These are phyloP conservation scores for Aspergillus tamarii DNA, from an alignment of 2,329 filamentous ascomycete genomes.

Conservation along the genomic window DNA sequence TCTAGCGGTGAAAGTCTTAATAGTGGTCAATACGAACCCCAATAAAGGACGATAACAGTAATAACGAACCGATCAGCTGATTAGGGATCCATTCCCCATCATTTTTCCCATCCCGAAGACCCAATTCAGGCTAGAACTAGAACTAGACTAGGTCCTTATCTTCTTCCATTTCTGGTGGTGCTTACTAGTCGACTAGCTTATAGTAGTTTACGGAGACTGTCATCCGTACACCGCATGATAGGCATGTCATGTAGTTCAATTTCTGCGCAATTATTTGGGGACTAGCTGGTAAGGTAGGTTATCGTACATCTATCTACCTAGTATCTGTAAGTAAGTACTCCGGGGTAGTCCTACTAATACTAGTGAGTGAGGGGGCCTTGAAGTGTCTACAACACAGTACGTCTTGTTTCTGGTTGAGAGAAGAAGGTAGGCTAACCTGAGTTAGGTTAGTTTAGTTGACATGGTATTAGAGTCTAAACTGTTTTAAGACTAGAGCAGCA, in stretches of 20 bases:
- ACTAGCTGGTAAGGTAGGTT: neutral
- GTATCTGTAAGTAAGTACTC: neutral
- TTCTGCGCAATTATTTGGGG: neutral
- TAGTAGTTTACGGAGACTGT: constrained; percentile 3
- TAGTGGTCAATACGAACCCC: neutral
- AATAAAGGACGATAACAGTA: neutral
- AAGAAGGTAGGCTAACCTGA: neutral
- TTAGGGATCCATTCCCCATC: neutral
- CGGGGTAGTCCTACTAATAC: neutral
- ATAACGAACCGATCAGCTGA: constrained; percentile 1
- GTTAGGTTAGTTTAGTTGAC: neutral
- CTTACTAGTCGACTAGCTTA: neutral
- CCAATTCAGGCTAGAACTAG: neutral
- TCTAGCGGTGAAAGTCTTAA: neutral
- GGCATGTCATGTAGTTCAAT: neutral
- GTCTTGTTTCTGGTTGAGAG: neutral
- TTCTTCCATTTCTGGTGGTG: neutral
- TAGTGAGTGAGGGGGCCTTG: neutral
- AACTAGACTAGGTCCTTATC: neutral
- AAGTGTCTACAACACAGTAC: neutral
- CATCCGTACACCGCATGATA: constrained; percentile 3
- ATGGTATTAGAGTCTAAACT: neutral
- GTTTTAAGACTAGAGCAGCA: neutral
- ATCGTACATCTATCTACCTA: neutral
- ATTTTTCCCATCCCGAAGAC: neutral